These are phyloP conservation scores for Coemansia guatemalensis DNA, from an alignment of 192 early-diverging fungal genomes.

Conservation along the genomic window DNA sequence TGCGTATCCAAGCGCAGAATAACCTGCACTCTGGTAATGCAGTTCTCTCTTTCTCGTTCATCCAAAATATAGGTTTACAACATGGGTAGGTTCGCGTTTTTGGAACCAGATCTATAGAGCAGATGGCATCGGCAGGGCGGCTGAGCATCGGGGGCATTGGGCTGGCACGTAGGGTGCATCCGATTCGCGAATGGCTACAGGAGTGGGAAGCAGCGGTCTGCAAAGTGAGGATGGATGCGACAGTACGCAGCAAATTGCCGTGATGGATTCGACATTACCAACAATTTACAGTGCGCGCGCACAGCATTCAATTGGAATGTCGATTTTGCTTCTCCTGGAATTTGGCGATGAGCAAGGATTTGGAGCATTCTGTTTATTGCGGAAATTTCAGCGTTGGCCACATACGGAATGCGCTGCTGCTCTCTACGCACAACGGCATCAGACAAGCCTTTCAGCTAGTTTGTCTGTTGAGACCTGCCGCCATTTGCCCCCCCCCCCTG, in stretches of 20 bases:
- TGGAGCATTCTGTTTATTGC: too few species aligned
- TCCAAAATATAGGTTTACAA: slow-evolving; percentile 36
- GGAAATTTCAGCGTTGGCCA: too few species aligned
- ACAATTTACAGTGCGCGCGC: neutral
- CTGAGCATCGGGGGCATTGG: neutral
- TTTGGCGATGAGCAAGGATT: too few species aligned
- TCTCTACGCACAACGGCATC: too few species aligned
- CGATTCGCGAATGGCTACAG: neutral
- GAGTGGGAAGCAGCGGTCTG: neutral
- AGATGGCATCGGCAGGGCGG: slow-evolving; percentile 3
- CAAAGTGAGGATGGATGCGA: slow-evolving; percentile 7
- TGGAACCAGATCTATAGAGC: neutral
- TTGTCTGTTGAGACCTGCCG: too few species aligned
- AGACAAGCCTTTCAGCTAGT: too few species aligned
- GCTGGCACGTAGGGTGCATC: neutral
- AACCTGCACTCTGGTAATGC: neutral
- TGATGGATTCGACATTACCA: slow-evolving; percentile 10
- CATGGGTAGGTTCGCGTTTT: slow-evolving; percentile 33
- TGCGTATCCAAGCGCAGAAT: neutral
- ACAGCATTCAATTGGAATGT: too few species aligned
- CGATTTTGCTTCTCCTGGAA: too few species aligned
- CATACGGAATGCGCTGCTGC: too few species aligned
- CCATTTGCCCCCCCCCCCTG: too few species aligned
- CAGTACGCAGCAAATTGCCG: neutral
- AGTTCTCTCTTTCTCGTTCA: slow-evolving; percentile 33